Base-by-base conservation (phyloP, 768 basidiomycete species). In the Cystofilobasidium bisporidii region DNA sequence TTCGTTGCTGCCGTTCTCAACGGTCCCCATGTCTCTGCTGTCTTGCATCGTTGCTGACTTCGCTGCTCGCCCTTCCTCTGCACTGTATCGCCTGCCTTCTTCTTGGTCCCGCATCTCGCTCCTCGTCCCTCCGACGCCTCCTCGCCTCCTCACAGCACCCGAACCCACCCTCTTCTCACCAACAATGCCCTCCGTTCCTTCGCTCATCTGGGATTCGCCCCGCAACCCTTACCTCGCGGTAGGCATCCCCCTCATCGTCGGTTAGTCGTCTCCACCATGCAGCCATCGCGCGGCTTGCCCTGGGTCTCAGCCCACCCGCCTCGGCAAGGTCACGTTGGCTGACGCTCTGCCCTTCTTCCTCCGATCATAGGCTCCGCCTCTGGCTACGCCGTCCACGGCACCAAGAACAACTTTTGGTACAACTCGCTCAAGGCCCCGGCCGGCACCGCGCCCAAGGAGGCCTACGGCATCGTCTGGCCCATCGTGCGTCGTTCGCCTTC, bases 241-340 rank as follows among this genome's bases (percentile, higher is more conserved):
- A 53, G 67, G 67, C 57, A 68, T 68, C 61, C 67, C 67, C 30
- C 62, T 68, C 61, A 45, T 68, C 30, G 55, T 68, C 41, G 61
- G 50, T 53, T 3, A 4, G 50, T 53, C 28, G 6, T 24, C 45
- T 24, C 15, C 45, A 24, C 20, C 45, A n/a, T n/a, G n/a, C n/a
- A n/a, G n/a, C n/a, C n/a, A n/a, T n/a, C n/a, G n/a, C n/a, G n/a
- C n/a, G n/a, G n/a, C n/a, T 17, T 18, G 45, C n/a, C 45, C 45
- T 5, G 18, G 6, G 9, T 17, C 45, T 18, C 45, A 47, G 20
- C 5, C 45, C 45, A 5, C 45, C 45, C 45, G 6, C 36, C 36
- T 12, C 36, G 6, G 6, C 36, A 36, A 36, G 6, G 36, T 36
- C 36, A 36, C 36, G 36, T 12, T 18, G n/a, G 45, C 45, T 47